A percentile compares a stretch with the other conserved stretches of the same genome.
Evolutionary conservation across 2,329 filamentous ascomycete genomes (phyloP).

Genomic region (Fusarium agapanthi): DNA sequence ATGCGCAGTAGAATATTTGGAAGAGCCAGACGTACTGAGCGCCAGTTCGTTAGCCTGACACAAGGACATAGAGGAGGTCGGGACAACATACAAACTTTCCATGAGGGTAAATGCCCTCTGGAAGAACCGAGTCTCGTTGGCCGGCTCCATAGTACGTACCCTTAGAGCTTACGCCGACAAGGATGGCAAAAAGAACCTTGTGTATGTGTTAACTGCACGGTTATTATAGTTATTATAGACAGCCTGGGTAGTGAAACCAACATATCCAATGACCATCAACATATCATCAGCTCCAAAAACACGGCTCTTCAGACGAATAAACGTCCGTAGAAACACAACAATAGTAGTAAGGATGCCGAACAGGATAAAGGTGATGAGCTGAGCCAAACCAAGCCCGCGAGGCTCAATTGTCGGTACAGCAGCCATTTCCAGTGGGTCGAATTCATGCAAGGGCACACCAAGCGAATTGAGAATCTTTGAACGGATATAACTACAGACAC

Average conservation of each 20-base stretch:
- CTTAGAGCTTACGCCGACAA: not conserved
- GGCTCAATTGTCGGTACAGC: not conserved
- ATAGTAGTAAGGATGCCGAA: not conserved
- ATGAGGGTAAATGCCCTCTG: not conserved
- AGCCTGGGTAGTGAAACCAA: not conserved
- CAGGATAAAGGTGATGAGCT: not conserved
- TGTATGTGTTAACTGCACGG: not conserved
- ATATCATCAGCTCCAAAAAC: not conserved
- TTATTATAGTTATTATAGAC: fast-evolving
- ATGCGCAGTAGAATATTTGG: not conserved
- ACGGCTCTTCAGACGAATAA: not conserved
- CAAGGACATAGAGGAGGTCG: fast-evolving
- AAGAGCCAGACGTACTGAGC: not conserved
- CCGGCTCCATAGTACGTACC: not conserved
- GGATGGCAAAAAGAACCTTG: not conserved
- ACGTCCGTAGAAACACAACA: not conserved
- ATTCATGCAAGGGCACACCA: not conserved
- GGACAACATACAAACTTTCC: not conserved
- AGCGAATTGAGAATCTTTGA: not conserved
- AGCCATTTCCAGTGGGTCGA: not conserved
- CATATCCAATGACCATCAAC: not conserved
- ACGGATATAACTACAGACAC: not conserved
- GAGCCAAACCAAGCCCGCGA: not conserved
- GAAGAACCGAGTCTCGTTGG: not conserved
- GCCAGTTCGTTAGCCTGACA: fast-evolving